Conservation (phyloP, 2,329 filamentous ascomycete genomes). For the Arthrobotrys iridis region DNA sequence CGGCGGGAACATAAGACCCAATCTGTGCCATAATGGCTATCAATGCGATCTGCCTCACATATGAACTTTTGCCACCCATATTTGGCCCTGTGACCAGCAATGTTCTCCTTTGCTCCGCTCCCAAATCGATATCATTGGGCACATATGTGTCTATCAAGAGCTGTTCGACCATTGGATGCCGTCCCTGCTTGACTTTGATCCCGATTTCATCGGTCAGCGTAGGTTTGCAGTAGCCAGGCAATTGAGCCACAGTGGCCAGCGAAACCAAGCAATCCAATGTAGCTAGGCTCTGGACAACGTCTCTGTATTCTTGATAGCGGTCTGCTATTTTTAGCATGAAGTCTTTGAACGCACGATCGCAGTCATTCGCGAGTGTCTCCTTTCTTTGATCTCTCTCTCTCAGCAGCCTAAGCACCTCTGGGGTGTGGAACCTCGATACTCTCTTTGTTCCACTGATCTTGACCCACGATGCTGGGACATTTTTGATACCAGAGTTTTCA, state of each 20-base stretch:
- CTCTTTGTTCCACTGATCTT: slow-evolving; percentile 97
- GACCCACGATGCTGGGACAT: slow-evolving; percentile 90
- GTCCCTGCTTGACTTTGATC: slow-evolving; percentile 77
- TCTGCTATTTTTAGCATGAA: slow-evolving; percentile 78
- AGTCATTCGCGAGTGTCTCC: slow-evolving; percentile 89
- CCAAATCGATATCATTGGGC: slow-evolving; percentile 82
- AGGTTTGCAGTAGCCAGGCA: slow-evolving; percentile 88
- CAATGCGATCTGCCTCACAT: slow-evolving; percentile 89
- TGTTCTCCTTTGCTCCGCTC: slow-evolving; percentile 73
- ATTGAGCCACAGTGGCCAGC: slow-evolving; percentile 81
- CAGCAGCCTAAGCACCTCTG: slow-evolving; percentile 83
- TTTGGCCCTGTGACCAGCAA: slow-evolving; percentile 95
- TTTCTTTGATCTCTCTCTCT: slow-evolving; percentile 93
- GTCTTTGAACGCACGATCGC: slow-evolving; percentile 79
- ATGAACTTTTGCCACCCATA: slow-evolving; percentile 99
- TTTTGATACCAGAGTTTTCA: slow-evolving; percentile 77
- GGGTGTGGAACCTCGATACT: slow-evolving; percentile 90
- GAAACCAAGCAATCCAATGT: slow-evolving; percentile 90
- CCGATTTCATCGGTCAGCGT: slow-evolving; percentile 72
- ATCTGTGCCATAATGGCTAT: slow-evolving; percentile 94
- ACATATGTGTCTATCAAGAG: slow-evolving; percentile 87
- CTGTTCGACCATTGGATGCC: slow-evolving; percentile 96
- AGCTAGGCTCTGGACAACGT: slow-evolving; percentile 85
- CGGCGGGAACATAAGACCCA: slow-evolving; percentile 90
- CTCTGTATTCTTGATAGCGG: slow-evolving; percentile 89